Evolutionary conservation across 2,329 filamentous ascomycete species (phyloP).

Genomic region (Alternaria sp.): DNA sequence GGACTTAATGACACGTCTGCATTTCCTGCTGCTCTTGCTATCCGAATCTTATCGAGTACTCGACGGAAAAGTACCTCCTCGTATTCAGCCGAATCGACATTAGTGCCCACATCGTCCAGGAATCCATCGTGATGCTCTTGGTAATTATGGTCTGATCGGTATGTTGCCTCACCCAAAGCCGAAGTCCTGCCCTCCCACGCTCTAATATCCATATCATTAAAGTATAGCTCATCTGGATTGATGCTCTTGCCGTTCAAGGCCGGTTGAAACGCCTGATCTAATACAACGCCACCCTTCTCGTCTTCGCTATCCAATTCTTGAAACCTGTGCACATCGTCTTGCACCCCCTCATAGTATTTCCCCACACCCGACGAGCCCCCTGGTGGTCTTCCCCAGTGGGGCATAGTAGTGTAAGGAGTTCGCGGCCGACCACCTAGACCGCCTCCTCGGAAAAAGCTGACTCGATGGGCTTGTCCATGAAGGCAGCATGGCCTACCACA

Average conservation of each 20-base stretch:
- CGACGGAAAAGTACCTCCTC: conserved; percentile 80
- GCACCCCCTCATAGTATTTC: conserved; percentile 60
- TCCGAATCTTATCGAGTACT: conserved; percentile 80
- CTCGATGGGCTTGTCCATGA: conserved; percentile 99
- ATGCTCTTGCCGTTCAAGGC: conserved; percentile 43
- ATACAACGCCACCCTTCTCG: conserved; percentile 57
- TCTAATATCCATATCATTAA: conserved; percentile 59
- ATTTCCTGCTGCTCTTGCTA: conserved; percentile 78
- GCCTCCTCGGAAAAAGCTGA: conserved; percentile 99
- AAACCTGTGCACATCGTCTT: conserved; percentile 61
- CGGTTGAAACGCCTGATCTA: conserved; percentile 53
- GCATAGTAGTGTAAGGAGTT: conserved; percentile 86
- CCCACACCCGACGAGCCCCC: conserved; percentile 68
- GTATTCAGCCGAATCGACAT: conserved; percentile 55
- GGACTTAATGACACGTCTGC: conserved; percentile 80
- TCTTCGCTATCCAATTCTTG: conserved; percentile 71
- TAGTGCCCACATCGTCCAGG: conserved; percentile 54
- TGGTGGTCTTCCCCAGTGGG: conserved; percentile 99
- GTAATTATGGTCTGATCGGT: conserved; percentile 61
- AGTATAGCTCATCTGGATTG: conserved; percentile 58
- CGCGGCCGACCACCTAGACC: conserved; percentile 99
- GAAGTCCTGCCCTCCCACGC: conserved; percentile 51
- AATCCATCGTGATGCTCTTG: conserved; percentile 61
- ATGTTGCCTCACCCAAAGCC: conserved; percentile 59
- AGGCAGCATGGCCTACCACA: conserved; percentile 91